Base-by-base conservation (phyloP, 2,329 filamentous ascomycete genomes). In the Mycocentrospora acerina region DNA sequence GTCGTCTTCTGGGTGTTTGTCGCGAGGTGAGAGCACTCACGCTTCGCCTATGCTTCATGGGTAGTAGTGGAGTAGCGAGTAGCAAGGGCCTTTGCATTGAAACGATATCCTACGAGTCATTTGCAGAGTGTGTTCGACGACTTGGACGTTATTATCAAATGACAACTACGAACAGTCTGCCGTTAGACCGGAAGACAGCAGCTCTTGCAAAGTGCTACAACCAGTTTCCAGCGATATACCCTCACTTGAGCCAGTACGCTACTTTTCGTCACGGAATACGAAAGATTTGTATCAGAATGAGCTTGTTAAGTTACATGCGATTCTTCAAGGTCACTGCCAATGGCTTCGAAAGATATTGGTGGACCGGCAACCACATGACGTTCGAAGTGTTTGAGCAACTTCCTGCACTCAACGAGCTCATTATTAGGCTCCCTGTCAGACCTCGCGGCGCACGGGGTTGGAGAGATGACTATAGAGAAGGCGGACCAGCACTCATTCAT, bases 241-340 rank as follows among this genome's bases (percentile, higher is more conserved):
- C 57, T 0, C 29, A 60, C 1, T 40, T 66, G 6, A 13, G 37
- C 1, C 54, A 36, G 7, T 64, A 48, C 24, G 56, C 60, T 0
- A 60, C 57, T 0, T 40, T 62, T 11, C 19, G 32, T 3, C 59
- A 64, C 10, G 57, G 52, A 1, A 54, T 66, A 12, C 58, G 49
- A 3, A 56, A 57, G 7, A 27, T 64, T 2, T 27, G 31, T 24
- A 12, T 66, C 0, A 13, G 34, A 1, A 47, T 66, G 39, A 36
- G 44, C 13, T 63, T 56, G 19, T 13, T 48, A 2, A 26, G 37
- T 0, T 43, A 19, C 13, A 39, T 64, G 11, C 51, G 54, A 24
- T 66, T 66, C 46, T 63, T 64, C 45, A 48, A 55, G 12, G 54
- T 64, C 6, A 41, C 38, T 1, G 26, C 14, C 2, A 47, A 46